phyloP scores from a whole-genome alignment of 208 protist genomes.

The Leishmania tarentolae region DNA sequence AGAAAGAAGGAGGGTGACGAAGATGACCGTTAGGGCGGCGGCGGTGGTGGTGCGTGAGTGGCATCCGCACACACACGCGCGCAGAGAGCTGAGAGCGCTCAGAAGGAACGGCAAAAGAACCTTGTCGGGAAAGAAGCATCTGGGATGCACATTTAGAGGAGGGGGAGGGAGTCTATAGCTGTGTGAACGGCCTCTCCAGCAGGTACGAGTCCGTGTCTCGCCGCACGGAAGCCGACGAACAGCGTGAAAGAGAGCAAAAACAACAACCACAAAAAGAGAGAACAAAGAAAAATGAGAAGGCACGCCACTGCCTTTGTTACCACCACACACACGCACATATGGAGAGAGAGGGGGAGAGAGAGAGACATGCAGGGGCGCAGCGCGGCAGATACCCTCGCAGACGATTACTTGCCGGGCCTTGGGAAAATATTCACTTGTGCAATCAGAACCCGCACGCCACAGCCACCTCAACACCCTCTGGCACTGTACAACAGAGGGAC shows the following conservation, averaged over 20 bases:
- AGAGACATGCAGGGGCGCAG: too few species aligned
- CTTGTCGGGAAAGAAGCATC: not conserved
- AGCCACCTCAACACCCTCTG: not conserved
- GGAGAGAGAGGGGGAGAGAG: too few species aligned
- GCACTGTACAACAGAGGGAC: not conserved
- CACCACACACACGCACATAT: not conserved
- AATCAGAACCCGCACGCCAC: not conserved
- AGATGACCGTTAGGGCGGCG: not conserved
- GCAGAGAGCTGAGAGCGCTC: not conserved
- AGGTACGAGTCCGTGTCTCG: too few species aligned
- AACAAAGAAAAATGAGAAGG: not conserved
- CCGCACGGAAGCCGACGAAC: too few species aligned
- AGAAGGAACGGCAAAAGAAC: not conserved
- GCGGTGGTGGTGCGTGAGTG: too few species aligned
- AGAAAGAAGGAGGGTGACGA: not conserved
- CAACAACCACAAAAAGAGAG: too few species aligned
- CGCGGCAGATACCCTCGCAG: not conserved
- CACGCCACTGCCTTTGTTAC: not conserved
- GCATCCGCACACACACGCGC: conserved; percentile 10
- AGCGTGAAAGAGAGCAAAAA: not conserved
- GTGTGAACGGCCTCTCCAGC: too few species aligned
- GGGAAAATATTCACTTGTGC: not conserved
- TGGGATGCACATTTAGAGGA: not conserved
- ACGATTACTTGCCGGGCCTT: not conserved
- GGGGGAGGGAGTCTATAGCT: too few species aligned